phyloP scores from a whole-genome alignment of 345 rosid species.

The Populus ilicifolia region DNA sequence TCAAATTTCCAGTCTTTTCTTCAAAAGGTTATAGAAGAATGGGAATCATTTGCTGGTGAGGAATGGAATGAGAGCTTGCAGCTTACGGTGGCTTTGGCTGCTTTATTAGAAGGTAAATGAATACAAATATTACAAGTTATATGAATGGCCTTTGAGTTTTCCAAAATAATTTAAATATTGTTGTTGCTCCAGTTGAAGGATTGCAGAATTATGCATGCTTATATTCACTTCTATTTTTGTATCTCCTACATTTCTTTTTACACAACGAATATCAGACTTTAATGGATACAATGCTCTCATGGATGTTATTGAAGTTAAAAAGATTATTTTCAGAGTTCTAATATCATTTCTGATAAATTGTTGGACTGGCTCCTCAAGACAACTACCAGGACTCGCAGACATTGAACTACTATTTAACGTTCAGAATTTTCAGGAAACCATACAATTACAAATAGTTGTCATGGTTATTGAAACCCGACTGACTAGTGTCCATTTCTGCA shows the following conservation, averaged over 20 bases:
- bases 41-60: slow-evolving; percentile 22
- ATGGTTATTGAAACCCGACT: neutral
- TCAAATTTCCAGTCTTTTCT: slow-evolving; percentile 58
- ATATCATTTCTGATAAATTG: too few relatives aligned
- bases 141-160: neutral
- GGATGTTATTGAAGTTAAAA: too few relatives aligned
- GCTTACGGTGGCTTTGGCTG: slow-evolving; percentile 57
- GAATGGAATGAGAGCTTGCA: slow-evolving; percentile 48
- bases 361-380: too few relatives aligned
- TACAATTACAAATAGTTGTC: neutral
- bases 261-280: too few relatives aligned
- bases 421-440: neutral
- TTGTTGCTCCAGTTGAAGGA: neutral
- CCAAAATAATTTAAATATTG: too few relatives aligned
- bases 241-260: neutral
- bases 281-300: neutral
- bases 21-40: slow-evolving; percentile 50
- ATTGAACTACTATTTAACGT: neutral
- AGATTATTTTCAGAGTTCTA: too few relatives aligned
- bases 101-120: slow-evolving; percentile 53
- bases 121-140: neutral
- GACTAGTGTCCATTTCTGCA: slow-evolving; percentile 23
- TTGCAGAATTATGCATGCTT: neutral
- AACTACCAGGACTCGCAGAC: too few relatives aligned
- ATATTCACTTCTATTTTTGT: neutral